phyloP scores from a whole-genome alignment of 2,329 filamentous ascomycete species.

The Pestalotiopsis fici region DNA sequence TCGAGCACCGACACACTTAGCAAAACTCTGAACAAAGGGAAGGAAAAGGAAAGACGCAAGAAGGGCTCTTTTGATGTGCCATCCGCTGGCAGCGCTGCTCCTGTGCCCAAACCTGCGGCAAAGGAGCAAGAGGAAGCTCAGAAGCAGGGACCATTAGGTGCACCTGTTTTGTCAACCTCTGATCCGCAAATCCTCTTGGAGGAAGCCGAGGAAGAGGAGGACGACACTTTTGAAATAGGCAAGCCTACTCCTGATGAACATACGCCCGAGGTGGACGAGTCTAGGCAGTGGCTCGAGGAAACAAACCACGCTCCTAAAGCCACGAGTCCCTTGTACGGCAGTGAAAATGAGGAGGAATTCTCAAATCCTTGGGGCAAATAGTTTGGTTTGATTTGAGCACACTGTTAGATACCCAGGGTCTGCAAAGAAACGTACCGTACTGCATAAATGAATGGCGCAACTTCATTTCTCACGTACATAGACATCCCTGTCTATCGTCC shows the following conservation, averaged over 20 bases:
- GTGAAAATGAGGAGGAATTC: conserved; percentile 41
- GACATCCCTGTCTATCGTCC: not conserved
- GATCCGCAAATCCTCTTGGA: conserved; percentile 32
- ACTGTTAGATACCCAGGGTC: conserved; percentile 9
- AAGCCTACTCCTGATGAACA: conserved; percentile 23
- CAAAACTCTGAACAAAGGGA: conserved; percentile 29
- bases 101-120: conserved; percentile 18
- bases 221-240: conserved; percentile 21
- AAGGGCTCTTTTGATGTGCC: conserved; percentile 19
- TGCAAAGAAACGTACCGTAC: not conserved
- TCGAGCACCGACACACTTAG: conserved; percentile 26
- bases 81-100: conserved; percentile 14
- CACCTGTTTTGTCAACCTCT: conserved; percentile 28
- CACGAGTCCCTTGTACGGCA: conserved; percentile 15
- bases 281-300: conserved; percentile 11
- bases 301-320: not conserved
- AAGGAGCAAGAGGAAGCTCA: conserved; percentile 27
- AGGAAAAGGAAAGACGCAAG: conserved; percentile 31
- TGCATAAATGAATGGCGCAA: not conserved
- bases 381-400: not conserved
- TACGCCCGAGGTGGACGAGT: conserved; percentile 12
- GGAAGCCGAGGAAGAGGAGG: conserved; percentile 32
- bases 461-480: not conserved
- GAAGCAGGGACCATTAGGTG: conserved; percentile 30
- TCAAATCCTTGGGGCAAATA: conserved; percentile 44